Percentiles rank a stretch among this genome's conserved stretches.
Evolutionary conservation across 208 protist species (phyloP).

Genomic region (Angomonas ambiguus): DNA sequence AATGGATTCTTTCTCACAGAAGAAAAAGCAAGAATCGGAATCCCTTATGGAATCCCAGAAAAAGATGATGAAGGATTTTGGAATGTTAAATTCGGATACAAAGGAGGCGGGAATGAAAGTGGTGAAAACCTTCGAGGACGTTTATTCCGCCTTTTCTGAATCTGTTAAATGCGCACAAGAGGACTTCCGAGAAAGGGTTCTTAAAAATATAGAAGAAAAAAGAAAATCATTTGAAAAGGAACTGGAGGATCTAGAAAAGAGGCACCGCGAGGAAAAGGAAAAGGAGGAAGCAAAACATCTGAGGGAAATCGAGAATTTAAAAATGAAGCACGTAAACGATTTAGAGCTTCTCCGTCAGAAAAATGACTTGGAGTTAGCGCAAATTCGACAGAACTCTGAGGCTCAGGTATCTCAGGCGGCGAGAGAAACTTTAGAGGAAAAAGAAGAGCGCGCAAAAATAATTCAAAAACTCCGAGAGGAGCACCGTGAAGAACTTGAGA

Average conservation of each 20-base stretch:
- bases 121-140: conserved; percentile 25
- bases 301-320: background rate
- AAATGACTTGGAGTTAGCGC: background rate
- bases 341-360: background rate
- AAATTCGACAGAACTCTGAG: background rate
- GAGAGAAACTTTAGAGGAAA: background rate
- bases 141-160: conserved; percentile 18
- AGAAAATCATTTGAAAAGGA: background rate
- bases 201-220: background rate
- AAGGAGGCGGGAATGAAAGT: conserved; percentile 18
- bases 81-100: conserved; percentile 11
- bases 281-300: background rate
- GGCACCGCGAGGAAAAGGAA: background rate
- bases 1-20: conserved; percentile 31
- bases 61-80: conserved; percentile 24
- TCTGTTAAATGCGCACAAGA: conserved; percentile 21
- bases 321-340: background rate
- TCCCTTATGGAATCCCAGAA: conserved; percentile 28
- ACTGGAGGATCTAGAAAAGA: background rate
- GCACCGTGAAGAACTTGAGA: conserved; percentile 5
- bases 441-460: background rate
- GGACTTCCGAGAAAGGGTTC: conserved; percentile 10
- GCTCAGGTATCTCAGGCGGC: background rate
- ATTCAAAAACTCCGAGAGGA: background rate
- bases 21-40: conserved; percentile 30